These are phyloP conservation scores for Globisporangium solare DNA, from an alignment of 352 stramenopile genomes.

Conservation along the genomic window DNA sequence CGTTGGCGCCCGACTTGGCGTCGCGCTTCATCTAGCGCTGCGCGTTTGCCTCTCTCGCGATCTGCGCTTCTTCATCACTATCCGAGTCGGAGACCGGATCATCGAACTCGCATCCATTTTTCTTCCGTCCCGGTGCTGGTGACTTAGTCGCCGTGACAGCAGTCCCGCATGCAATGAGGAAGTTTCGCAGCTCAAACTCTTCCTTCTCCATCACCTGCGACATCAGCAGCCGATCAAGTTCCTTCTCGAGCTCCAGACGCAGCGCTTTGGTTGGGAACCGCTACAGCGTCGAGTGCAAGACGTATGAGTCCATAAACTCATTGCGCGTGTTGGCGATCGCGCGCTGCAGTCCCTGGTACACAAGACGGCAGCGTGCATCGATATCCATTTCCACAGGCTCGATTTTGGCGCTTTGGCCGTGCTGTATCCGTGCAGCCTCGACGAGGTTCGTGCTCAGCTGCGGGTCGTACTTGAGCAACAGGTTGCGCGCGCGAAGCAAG, in stretches of 20 bases:
- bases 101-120: constrained; percentile 6
- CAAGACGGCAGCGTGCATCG: constrained; percentile 79
- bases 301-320: constrained; percentile 87
- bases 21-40: constrained; percentile 28
- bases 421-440: constrained; percentile 29
- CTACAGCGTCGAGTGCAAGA: constrained; percentile 88
- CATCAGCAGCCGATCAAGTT: constrained; percentile 87
- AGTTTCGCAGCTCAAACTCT: constrained; percentile 46
- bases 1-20: constrained; percentile 20
- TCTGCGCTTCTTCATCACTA: constrained; percentile 65
- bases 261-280: constrained; percentile 89
- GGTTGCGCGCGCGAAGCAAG: constrained; percentile 43
- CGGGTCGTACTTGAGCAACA: constrained; percentile 67
- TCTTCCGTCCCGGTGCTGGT: too few species aligned
- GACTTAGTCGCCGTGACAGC: neutral
- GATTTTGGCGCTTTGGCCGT: constrained; percentile 21
- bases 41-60: constrained; percentile 44
- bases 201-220: constrained; percentile 81
- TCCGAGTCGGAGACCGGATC: constrained; percentile 56
- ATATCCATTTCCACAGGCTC: constrained; percentile 76
- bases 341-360: constrained; percentile 89
- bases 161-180: constrained; percentile 25
- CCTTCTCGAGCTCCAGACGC: constrained; percentile 86
- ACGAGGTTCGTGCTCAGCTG: constrained; percentile 50
- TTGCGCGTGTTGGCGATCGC: constrained; percentile 79